These are phyloP conservation scores for Talinum fruticosum DNA, from an alignment of 148 eudicot genomes.

Conservation along the genomic window DNA sequence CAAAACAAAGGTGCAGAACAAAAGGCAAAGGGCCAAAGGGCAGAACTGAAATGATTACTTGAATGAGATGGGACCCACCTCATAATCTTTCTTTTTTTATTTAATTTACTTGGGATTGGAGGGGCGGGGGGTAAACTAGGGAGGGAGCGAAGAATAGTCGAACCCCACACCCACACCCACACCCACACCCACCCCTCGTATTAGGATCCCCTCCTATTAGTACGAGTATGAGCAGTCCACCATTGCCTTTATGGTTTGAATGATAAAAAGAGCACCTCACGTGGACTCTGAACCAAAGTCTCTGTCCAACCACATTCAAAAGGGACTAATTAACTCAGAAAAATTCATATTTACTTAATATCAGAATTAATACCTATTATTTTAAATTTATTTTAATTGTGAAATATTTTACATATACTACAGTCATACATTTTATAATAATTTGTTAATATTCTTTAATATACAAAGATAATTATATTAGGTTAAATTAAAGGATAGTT, in stretches of 20 bases:
- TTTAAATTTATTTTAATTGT: too few species aligned
- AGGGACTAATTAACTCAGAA: too few species aligned
- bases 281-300: conserved; percentile 45
- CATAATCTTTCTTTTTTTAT: background rate
- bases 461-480: too few species aligned
- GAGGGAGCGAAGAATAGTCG: background rate
- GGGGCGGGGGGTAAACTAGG: background rate
- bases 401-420: too few species aligned
- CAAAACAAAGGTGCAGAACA: background rate
- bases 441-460: too few species aligned
- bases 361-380: too few species aligned
- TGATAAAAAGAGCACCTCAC: conserved; percentile 49
- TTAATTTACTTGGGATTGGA: background rate
- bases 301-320: conserved; percentile 41
- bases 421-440: too few species aligned
- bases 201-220: too few species aligned
- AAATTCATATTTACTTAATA: too few species aligned
- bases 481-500: too few species aligned
- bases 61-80: background rate
- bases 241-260: conserved; percentile 39
- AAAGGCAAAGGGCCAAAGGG: background rate
- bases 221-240: conserved; percentile 1
- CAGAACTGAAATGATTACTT: background rate
- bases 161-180: too few species aligned
- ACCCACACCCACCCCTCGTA: too few species aligned